Percentiles rank a stretch among this genome's conserved stretches.
Conservation (phyloP, 768 basidiomycete species). For the Dentipellis fragilis region DNA sequence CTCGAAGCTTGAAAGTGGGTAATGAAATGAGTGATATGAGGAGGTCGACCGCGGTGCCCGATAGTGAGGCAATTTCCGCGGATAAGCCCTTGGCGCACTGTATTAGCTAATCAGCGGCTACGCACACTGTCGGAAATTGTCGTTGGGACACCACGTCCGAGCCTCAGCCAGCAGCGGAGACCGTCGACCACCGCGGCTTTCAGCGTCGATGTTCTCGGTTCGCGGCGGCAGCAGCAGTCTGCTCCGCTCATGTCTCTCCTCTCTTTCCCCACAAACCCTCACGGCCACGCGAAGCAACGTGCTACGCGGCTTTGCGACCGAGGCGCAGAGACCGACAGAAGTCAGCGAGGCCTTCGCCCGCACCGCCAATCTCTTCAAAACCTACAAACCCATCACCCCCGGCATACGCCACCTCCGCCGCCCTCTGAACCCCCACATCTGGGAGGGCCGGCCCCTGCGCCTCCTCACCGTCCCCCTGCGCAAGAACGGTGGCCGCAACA, state of each 20-base stretch:
- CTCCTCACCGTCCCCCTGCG: constrained; percentile 74
- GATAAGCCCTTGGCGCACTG: not conserved
- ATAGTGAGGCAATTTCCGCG: not conserved
- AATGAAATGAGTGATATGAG: not conserved
- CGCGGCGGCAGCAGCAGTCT: constrained; percentile 4
- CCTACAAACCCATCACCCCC: constrained; percentile 82
- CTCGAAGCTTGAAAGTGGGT: not conserved
- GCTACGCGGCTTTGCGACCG: constrained; percentile 28
- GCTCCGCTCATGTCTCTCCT: constrained; percentile 3
- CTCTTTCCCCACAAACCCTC: not conserved
- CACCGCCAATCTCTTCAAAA: constrained; percentile 61
- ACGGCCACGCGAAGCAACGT: constrained; percentile 10
- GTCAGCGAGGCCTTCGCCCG: constrained; percentile 37
- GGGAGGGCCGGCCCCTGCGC: constrained; percentile 77
- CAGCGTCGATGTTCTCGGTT: constrained; percentile 8
- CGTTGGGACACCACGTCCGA: too few relatives aligned
- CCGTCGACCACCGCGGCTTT: not conserved
- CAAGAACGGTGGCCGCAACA: constrained; percentile 80
- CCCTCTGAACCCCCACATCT: constrained; percentile 77
- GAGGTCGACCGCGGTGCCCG: not conserved
- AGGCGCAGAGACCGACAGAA: constrained; percentile 22
- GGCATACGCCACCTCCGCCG: constrained; percentile 79
- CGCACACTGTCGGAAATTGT: too few relatives aligned
- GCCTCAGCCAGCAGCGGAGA: too few relatives aligned
- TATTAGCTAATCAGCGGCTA: not conserved